phyloP scores from a whole-genome alignment of 148 eudicot genomes.

The Pharnaceum exiguum region DNA sequence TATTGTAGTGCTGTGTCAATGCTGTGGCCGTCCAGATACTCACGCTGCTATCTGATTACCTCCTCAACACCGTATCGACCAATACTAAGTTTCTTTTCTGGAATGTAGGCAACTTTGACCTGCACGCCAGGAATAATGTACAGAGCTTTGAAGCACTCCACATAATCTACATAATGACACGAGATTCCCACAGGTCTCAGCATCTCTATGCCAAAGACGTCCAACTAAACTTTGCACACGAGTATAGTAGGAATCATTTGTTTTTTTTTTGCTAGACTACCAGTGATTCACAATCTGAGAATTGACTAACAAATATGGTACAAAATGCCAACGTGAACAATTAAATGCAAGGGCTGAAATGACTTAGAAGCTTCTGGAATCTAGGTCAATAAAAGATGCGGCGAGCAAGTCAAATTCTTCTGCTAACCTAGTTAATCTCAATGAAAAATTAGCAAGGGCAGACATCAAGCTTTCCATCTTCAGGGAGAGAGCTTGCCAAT shows the following conservation, averaged over 20 bases:
- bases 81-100: constrained; percentile 28
- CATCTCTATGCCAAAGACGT: constrained; percentile 46
- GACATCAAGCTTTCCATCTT: constrained; percentile 15
- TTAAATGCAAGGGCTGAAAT: constrained; percentile 49
- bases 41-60: constrained; percentile 39
- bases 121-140: constrained; percentile 26
- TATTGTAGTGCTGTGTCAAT: constrained; percentile 12
- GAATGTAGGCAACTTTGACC: constrained; percentile 27
- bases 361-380: constrained; percentile 40
- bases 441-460: constrained; percentile 36
- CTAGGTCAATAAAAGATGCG: constrained; percentile 60
- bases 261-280: constrained; percentile 11
- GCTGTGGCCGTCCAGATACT: constrained; percentile 12
- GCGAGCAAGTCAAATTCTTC: constrained; percentile 58
- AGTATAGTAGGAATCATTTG: constrained; percentile 33
- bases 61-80: constrained; percentile 42
- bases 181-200: constrained; percentile 42
- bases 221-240: constrained; percentile 46
- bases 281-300: constrained; percentile 16
- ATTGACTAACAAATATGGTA: constrained; percentile 44
- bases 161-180: constrained; percentile 35
- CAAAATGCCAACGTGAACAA: constrained; percentile 71
- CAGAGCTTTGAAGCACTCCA: constrained; percentile 26
- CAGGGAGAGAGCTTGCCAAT: constrained; percentile 3
- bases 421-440: constrained; percentile 43